Evolutionary conservation across 345 rosid genomes (phyloP).

Genomic region (Rhizophora mangle): DNA sequence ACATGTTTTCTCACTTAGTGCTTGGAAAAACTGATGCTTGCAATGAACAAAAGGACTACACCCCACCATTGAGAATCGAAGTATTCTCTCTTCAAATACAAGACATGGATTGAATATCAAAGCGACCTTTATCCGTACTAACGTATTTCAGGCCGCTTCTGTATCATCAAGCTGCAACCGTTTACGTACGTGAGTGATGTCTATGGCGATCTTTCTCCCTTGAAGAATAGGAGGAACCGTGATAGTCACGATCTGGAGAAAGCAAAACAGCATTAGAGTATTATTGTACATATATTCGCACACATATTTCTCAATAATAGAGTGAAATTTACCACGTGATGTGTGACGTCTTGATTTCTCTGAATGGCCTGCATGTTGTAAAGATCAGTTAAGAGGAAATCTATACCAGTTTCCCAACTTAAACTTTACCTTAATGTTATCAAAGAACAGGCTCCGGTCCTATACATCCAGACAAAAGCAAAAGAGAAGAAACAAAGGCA

Average conservation of each 20-base stretch:
- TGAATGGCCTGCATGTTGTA: slow-evolving; percentile 36
- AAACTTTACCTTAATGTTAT: not conserved
- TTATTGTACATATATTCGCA: too few species aligned
- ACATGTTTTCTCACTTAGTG: too few species aligned
- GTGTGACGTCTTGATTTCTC: slow-evolving; percentile 75
- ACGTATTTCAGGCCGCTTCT: not conserved
- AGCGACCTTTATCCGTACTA: not conserved
- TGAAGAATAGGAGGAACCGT: slow-evolving; percentile 51
- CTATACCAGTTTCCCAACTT: slow-evolving; percentile 9
- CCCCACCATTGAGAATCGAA: too few species aligned
- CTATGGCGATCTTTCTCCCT: slow-evolving; percentile 66
- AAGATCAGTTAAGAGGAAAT: not conserved
- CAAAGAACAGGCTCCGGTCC: not conserved
- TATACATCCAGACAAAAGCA: not conserved
- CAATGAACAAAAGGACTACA: too few species aligned
- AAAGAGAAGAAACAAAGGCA: too few species aligned
- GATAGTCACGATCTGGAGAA: slow-evolving; percentile 56
- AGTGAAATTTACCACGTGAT: slow-evolving; percentile 44
- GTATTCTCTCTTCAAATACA: too few species aligned
- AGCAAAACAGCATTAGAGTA: not conserved
- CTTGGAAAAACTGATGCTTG: too few species aligned
- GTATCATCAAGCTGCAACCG: not conserved
- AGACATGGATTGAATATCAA: too few species aligned
- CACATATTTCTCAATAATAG: too few species aligned
- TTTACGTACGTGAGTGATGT: slow-evolving; percentile 37